These are phyloP conservation scores for Daedaleopsis nitida DNA, from an alignment of 768 basidiomycete species.

Conservation along the genomic window DNA sequence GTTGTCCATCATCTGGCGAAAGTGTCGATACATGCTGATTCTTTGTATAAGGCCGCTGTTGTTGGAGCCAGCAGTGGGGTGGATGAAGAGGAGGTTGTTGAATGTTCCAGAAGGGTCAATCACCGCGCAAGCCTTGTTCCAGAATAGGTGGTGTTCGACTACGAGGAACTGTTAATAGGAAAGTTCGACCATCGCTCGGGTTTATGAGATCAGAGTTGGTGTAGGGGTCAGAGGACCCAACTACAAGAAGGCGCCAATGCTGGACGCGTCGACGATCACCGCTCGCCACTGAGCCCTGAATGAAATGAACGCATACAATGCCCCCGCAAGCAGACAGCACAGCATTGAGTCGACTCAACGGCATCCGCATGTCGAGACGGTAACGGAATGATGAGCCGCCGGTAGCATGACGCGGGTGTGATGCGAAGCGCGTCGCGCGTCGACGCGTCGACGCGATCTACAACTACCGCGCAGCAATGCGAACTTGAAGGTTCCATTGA, in stretches of 20 bases:
- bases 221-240: not conserved
- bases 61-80: slow-evolving; percentile 30
- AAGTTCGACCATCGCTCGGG: not conserved
- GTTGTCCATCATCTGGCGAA: slow-evolving; percentile 54
- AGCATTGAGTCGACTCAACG: not conserved
- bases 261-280: too few species aligned
- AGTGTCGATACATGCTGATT: slow-evolving; percentile 57
- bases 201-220: not conserved
- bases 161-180: not conserved
- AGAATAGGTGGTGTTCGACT: slow-evolving; percentile 75
- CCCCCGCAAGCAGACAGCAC: not conserved
- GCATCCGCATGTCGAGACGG: not conserved
- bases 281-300: too few species aligned
- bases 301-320: not conserved
- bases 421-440: not conserved
- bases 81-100: slow-evolving; percentile 48
- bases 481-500: slow-evolving; percentile 17
- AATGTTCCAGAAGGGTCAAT: slow-evolving; percentile 66
- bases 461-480: slow-evolving; percentile 4
- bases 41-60: slow-evolving; percentile 21
- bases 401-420: not conserved
- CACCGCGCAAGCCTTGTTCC: slow-evolving; percentile 62
- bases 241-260: not conserved
- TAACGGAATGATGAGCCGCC: not conserved
- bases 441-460: slow-evolving; percentile 16